Evolutionary conservation across 345 rosid genomes (phyloP).

Genomic region (Eucalyptus polybractea): DNA sequence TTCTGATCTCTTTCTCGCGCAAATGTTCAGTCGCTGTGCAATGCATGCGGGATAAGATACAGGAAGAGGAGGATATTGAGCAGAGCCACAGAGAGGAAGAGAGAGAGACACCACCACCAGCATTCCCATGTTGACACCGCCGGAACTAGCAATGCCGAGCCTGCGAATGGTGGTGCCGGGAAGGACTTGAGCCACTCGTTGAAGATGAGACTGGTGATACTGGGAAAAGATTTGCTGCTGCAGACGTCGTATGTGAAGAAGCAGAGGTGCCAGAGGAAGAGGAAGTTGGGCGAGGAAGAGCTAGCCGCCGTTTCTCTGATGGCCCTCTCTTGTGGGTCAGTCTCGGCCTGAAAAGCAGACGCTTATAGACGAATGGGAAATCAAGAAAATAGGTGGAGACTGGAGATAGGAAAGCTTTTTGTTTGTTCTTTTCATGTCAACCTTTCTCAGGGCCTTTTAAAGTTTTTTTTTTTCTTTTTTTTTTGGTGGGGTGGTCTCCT

Average conservation of each 20-base stretch:
- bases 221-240: slow-evolving; percentile 19
- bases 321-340: slow-evolving; percentile 62
- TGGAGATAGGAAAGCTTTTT: not conserved
- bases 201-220: slow-evolving; percentile 17
- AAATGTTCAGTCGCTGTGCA: slow-evolving; percentile 55
- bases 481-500: not conserved
- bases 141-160: not conserved
- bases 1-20: not conserved
- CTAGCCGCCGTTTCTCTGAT: slow-evolving; percentile 72
- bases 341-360: slow-evolving; percentile 16
- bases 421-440: not conserved
- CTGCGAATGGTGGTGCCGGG: not conserved
- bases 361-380: not conserved
- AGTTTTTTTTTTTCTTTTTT: fast-evolving
- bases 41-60: slow-evolving; percentile 87
- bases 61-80: slow-evolving; percentile 41
- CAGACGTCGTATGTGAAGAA: slow-evolving; percentile 37
- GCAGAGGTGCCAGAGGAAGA: slow-evolving; percentile 51
- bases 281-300: slow-evolving; percentile 57
- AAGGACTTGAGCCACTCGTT: slow-evolving; percentile 7
- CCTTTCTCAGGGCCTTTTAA: not conserved
- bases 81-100: slow-evolving; percentile 16
- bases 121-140: not conserved
- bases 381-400: not conserved
- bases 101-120: not conserved